Conservation (phyloP, 495 filamentous ascomycete genomes). For the Amphirosellinia nigrospora region DNA sequence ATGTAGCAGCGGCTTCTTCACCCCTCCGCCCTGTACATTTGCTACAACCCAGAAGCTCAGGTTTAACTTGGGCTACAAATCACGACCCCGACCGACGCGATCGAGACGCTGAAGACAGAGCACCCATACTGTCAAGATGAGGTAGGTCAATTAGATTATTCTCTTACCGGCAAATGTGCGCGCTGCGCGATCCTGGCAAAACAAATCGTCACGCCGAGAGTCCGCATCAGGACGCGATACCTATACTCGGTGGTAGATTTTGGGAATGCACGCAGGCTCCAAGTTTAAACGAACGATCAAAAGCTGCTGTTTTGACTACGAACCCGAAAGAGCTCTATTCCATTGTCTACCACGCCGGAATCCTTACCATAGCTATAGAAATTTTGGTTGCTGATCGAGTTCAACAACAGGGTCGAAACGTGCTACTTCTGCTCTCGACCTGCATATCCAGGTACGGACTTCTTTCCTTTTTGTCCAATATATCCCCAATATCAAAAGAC, state of each 20-base stretch:
- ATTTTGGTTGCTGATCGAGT: constrained; percentile 28
- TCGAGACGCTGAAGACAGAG: constrained; percentile 19
- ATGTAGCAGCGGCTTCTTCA: constrained; percentile 16
- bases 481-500: neutral
- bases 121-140: constrained; percentile 43
- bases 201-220: neutral
- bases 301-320: neutral
- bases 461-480: constrained; percentile 25
- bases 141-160: constrained; percentile 34
- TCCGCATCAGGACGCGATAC: neutral
- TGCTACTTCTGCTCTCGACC: constrained; percentile 91
- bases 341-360: neutral
- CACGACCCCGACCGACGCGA: constrained; percentile 15
- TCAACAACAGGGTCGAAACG: constrained; percentile 65
- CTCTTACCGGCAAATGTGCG: neutral
- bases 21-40: constrained; percentile 20
- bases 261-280: neutral
- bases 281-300: neutral
- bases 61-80: constrained; percentile 24
- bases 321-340: neutral
- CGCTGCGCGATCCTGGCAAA: neutral
- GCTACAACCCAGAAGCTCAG: constrained; percentile 14
- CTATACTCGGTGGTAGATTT: neutral
- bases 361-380: neutral
- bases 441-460: constrained; percentile 73